phyloP scores from a whole-genome alignment of 164 flowering plant genomes.

The Magnolia officinalis region DNA sequence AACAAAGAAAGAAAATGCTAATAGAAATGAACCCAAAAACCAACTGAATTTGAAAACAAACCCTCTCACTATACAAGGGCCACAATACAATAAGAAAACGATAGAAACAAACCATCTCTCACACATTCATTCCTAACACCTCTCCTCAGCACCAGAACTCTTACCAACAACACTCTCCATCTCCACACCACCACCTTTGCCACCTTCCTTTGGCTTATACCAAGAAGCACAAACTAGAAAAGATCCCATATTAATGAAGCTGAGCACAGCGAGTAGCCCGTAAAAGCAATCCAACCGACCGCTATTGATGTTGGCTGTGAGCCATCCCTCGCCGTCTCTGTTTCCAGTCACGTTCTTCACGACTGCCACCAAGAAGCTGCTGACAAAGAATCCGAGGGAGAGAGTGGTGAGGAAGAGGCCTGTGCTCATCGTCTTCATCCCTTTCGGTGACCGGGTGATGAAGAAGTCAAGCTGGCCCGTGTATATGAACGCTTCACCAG shows the following conservation, averaged over 20 bases:
- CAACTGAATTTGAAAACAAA: too few species aligned
- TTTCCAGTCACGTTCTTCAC: constrained; percentile 56
- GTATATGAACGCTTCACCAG: constrained; percentile 97
- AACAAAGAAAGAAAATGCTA: too few species aligned
- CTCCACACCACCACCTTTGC: constrained; percentile 16
- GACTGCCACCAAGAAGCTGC: constrained; percentile 73
- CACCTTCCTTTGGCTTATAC: constrained; percentile 38
- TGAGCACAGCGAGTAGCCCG: constrained; percentile 50
- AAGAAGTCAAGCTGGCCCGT: constrained; percentile 97
- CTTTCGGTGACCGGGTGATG: constrained; percentile 88
- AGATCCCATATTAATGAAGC: constrained; percentile 51
- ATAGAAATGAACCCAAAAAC: too few species aligned
- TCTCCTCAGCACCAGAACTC: constrained; percentile 23
- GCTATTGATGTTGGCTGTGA: constrained; percentile 62
- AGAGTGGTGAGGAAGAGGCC: constrained; percentile 90
- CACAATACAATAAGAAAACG: too few species aligned
- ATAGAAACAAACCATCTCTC: too few species aligned
- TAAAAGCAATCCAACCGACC: constrained; percentile 80
- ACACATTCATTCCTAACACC: constrained; percentile 16
- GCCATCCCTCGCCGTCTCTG: constrained; percentile 53
- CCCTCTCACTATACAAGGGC: too few species aligned
- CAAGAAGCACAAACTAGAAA: constrained; percentile 59
- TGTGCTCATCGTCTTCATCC: constrained; percentile 99
- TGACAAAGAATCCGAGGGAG: constrained; percentile 85
- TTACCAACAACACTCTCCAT: constrained; percentile 22